A percentile compares a stretch with the other conserved stretches of the same genome.
Conservation (phyloP, 2,329 filamentous ascomycete genomes). For the Curvularia sp. region DNA sequence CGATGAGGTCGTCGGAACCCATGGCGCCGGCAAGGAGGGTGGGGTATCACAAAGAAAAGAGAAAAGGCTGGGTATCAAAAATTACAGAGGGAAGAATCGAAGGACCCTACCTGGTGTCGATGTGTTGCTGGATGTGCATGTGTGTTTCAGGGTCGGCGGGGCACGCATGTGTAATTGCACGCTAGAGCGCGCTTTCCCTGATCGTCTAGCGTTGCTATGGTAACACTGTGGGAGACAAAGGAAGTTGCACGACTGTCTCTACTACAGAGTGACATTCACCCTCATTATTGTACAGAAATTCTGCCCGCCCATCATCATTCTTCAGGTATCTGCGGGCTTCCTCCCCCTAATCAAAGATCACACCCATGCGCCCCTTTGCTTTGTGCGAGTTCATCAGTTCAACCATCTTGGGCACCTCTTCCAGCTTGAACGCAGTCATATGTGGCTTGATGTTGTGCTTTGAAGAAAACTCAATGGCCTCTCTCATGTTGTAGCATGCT, state of each 20-base stretch:
- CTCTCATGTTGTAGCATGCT: slow-evolving; percentile 49
- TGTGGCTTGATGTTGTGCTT: slow-evolving; percentile 46
- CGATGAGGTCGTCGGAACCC: slow-evolving; percentile 58
- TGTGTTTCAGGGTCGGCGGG: slow-evolving; percentile 29
- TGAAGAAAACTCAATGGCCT: slow-evolving; percentile 45
- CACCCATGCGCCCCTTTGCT: slow-evolving; percentile 43
- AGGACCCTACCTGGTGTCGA: slow-evolving; percentile 26
- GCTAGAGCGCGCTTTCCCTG: slow-evolving; percentile 27
- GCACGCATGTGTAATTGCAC: slow-evolving; percentile 25
- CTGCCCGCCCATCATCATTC: background rate
- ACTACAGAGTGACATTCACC: too few species aligned
- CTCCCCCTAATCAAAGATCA: slow-evolving; percentile 32
- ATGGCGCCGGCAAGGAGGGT: slow-evolving; percentile 40
- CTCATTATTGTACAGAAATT: background rate
- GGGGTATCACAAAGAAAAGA: slow-evolving; percentile 39
- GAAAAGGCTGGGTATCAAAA: slow-evolving; percentile 19
- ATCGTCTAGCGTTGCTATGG: slow-evolving; percentile 28
- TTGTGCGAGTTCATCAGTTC: slow-evolving; percentile 45
- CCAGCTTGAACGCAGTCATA: slow-evolving; percentile 38
- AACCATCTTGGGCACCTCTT: slow-evolving; percentile 47
- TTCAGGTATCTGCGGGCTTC: background rate
- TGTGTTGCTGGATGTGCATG: slow-evolving; percentile 23
- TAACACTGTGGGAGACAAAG: slow-evolving; percentile 11
- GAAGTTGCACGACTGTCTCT: background rate
- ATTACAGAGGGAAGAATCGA: slow-evolving; percentile 2